phyloP scores from a whole-genome alignment of 2,329 filamentous ascomycete genomes.

The Leptographium lundbergii region DNA sequence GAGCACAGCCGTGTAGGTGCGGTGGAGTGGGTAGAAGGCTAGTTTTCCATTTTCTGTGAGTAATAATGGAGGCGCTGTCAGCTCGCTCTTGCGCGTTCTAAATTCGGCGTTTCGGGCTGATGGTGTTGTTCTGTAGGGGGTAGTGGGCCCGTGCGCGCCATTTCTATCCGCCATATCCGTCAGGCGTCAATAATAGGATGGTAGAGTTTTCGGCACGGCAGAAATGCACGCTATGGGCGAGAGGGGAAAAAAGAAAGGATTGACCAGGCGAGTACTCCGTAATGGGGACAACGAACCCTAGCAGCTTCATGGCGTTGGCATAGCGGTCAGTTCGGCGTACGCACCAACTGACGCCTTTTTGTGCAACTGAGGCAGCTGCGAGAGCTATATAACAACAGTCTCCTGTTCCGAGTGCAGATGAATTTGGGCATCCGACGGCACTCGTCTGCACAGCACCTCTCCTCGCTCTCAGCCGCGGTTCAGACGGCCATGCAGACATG shows the following conservation, averaged over 20 bases:
- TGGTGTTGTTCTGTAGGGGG: not conserved
- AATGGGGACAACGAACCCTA: not conserved
- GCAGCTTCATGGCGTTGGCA: not conserved
- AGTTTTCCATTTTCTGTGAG: too few relatives aligned
- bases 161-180: conserved; percentile 1
- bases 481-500: conserved; percentile 6
- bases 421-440: too few relatives aligned
- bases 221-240: not conserved
- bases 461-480: not conserved
- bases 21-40: too few relatives aligned
- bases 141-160: not conserved
- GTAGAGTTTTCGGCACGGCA: not conserved
- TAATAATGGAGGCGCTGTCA: too few relatives aligned
- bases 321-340: not conserved
- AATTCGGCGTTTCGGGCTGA: not conserved
- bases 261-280: not conserved
- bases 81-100: not conserved
- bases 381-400: not conserved
- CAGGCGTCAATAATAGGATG: not conserved
- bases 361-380: not conserved
- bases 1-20: not conserved
- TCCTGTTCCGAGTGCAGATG: not conserved
- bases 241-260: not conserved
- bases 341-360: not conserved
- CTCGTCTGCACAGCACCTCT: not conserved